Conservation (phyloP, 1,284 basidiomycete genomes). For the Agroathelia rolfsii region DNA sequence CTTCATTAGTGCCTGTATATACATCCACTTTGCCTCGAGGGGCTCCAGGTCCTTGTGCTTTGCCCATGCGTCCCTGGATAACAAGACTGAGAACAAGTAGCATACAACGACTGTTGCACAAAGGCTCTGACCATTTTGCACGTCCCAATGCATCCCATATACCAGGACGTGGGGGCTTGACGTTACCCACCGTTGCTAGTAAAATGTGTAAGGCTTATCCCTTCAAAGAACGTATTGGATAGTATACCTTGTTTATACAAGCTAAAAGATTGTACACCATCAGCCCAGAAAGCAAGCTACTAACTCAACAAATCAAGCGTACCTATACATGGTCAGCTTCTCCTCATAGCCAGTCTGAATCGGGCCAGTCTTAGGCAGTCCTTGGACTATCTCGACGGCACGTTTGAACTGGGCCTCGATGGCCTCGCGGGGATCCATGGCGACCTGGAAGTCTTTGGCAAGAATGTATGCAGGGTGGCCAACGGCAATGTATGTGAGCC, state of each 20-base stretch:
- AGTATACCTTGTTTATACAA: conserved; percentile 83
- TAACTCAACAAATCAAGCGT: conserved; percentile 14
- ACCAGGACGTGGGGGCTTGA: conserved; percentile 70
- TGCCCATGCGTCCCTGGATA: conserved; percentile 84
- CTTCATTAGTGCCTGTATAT: conserved; percentile 82
- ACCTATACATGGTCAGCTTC: conserved; percentile 92
- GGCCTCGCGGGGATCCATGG: conserved; percentile 50
- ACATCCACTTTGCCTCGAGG: conserved; percentile 81
- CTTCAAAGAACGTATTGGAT: conserved; percentile 2
- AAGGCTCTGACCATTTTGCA: conserved; percentile 73
- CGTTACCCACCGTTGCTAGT: conserved; percentile 83
- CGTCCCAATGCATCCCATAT: conserved; percentile 89
- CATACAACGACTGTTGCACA: conserved; percentile 1
- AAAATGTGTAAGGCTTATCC: conserved; percentile 11
- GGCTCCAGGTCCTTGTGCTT: conserved; percentile 77
- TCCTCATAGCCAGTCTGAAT: conserved; percentile 97
- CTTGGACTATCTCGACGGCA: conserved; percentile 89
- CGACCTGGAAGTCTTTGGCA: background rate
- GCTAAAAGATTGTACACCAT: conserved; percentile 27
- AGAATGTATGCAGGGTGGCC: background rate
- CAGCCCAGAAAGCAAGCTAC: conserved; percentile 3
- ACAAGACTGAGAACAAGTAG: conserved; percentile 3
- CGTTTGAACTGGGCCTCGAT: conserved; percentile 84
- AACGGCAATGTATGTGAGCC: too few species aligned
- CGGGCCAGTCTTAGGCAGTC: conserved; percentile 86